A percentile compares a stretch with the other conserved stretches of the same genome.
These are phyloP conservation scores for Vitis hybrid DNA, from an alignment of 177 flowering plant genomes.

Conservation along the genomic window DNA sequence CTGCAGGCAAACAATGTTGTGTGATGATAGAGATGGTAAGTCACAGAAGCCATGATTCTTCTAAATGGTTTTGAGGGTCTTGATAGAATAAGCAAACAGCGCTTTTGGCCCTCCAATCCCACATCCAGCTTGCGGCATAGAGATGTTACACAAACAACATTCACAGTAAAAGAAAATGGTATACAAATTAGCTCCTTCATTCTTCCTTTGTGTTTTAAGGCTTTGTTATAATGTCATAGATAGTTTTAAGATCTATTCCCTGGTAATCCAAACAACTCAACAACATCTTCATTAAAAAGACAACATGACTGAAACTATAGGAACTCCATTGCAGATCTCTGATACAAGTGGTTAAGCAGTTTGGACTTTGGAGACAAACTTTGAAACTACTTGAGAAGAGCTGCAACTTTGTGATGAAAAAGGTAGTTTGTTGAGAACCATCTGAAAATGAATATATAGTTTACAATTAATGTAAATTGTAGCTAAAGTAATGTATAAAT, in stretches of 20 bases:
- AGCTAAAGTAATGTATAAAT: too few relatives aligned
- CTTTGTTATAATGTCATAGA: constrained; percentile 7
- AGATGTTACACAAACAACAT: constrained; percentile 23
- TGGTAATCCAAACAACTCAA: background rate
- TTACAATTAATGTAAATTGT: too few relatives aligned
- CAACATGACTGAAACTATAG: too few relatives aligned
- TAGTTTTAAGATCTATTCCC: constrained; percentile 5
- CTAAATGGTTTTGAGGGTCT: constrained; percentile 4
- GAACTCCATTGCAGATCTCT: too few relatives aligned
- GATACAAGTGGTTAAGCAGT: too few relatives aligned
- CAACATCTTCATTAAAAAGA: background rate
- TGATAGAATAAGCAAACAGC: constrained; percentile 4
- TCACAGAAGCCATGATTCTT: background rate
- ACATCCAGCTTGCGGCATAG: constrained; percentile 13
- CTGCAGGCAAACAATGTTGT: constrained; percentile 37
- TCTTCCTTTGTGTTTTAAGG: background rate
- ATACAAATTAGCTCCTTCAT: constrained; percentile 23
- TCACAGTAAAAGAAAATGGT: constrained; percentile 22
- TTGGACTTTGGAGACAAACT: background rate
- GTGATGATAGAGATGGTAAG: constrained; percentile 11
- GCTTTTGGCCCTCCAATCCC: constrained; percentile 1
- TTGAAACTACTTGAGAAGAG: background rate
- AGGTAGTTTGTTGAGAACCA: background rate
- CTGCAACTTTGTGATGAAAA: background rate
- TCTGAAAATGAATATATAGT: background rate